Evolutionary conservation across 306 rosid species (phyloP).

Genomic region (Prunus armeniaca): DNA sequence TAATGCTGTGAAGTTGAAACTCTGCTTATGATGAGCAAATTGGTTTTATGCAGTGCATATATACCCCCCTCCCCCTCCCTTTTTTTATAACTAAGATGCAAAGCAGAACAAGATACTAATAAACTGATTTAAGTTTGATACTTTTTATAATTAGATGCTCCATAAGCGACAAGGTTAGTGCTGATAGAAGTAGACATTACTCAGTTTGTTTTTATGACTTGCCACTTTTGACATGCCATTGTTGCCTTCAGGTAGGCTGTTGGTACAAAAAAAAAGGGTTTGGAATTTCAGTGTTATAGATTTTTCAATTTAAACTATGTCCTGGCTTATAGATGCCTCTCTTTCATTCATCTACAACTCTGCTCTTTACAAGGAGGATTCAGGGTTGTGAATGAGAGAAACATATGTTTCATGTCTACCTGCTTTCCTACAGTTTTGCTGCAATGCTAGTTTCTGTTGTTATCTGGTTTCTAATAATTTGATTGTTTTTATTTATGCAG

Average conservation of each 20-base stretch:
- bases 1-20: not conserved
- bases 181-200: not conserved
- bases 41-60: not conserved
- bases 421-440: not conserved
- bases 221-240: not conserved
- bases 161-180: too few species aligned
- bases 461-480: constrained; percentile 9
- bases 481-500: constrained; percentile 41
- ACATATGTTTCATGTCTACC: not conserved
- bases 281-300: not conserved
- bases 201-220: not conserved
- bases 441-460: constrained; percentile 17
- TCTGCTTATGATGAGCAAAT: not conserved
- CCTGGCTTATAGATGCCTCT: not conserved
- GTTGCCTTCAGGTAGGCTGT: not conserved
- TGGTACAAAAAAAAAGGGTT: not conserved
- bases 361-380: not conserved
- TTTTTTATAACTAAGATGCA: not conserved
- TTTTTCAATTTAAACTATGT: not conserved
- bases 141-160: not conserved
- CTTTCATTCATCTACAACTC: not conserved
- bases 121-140: not conserved
- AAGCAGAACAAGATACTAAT: not conserved
- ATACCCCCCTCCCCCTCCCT: not conserved
- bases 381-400: not conserved